Evolutionary conservation across 768 basidiomycete species (phyloP).

Genomic region (Boletus speciosus): DNA sequence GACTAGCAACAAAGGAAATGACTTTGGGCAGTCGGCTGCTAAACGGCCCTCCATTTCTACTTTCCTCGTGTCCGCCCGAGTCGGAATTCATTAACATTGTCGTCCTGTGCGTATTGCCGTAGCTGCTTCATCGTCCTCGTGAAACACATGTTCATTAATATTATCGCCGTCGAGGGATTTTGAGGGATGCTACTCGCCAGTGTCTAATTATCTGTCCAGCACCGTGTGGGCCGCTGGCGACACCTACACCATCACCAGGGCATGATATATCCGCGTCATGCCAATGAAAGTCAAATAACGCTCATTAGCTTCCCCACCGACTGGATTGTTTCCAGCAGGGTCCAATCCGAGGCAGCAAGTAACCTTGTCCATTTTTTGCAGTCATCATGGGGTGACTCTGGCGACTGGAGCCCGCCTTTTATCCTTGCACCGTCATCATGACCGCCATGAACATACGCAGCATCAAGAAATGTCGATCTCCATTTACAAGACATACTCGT

Average conservation of each 20-base stretch:
- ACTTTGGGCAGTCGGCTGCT: too few relatives aligned
- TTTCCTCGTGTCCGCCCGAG: not conserved
- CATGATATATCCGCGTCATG: too few relatives aligned
- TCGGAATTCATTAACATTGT: too few relatives aligned
- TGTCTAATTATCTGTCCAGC: too few relatives aligned
- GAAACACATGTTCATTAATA: not conserved
- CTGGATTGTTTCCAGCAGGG: conserved; percentile 27
- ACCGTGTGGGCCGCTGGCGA: not conserved
- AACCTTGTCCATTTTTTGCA: conserved; percentile 13
- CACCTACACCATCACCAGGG: too few relatives aligned
- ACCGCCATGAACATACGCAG: not conserved
- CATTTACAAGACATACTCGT: not conserved
- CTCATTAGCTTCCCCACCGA: conserved; percentile 5
- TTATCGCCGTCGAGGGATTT: not conserved
- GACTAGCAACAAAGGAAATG: too few relatives aligned
- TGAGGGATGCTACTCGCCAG: conserved; percentile 23
- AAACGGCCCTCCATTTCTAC: too few relatives aligned
- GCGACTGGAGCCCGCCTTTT: conserved; percentile 45
- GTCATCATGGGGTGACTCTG: conserved; percentile 57
- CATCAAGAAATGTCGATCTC: conserved; percentile 8
- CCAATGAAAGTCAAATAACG: too few relatives aligned
- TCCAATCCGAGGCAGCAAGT: not conserved
- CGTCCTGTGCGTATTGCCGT: not conserved
- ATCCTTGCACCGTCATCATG: conserved; percentile 30
- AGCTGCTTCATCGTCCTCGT: conserved; percentile 42